These are phyloP conservation scores for Leucoagaricus sp. DNA, from an alignment of 1,284 basidiomycete genomes.

Conservation along the genomic window DNA sequence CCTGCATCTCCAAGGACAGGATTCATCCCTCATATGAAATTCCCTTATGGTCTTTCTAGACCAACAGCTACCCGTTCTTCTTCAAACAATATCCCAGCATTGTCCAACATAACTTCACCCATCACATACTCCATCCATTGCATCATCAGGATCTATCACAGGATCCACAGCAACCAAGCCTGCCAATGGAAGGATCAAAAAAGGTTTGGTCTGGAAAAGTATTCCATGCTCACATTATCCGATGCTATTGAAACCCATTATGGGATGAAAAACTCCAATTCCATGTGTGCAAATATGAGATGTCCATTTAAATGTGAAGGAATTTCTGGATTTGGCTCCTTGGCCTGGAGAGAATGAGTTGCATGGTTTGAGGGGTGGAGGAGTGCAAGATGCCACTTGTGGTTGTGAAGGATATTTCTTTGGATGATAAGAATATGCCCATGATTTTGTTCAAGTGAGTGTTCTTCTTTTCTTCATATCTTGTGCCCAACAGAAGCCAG, in stretches of 20 bases:
- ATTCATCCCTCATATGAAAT: slow-evolving; percentile 22
- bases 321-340: slow-evolving; percentile 74
- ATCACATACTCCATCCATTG: no score
- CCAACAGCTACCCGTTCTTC: slow-evolving; percentile 14
- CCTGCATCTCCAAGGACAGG: slow-evolving; percentile 10
- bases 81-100: not conserved
- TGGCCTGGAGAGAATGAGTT: slow-evolving; percentile 78
- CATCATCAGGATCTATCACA: not conserved
- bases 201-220: slow-evolving; percentile 59
- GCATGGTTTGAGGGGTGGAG: slow-evolving; percentile 54
- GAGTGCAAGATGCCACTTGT: slow-evolving; percentile 62
- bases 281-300: slow-evolving; percentile 89
- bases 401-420: slow-evolving; percentile 55
- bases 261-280: slow-evolving; percentile 98
- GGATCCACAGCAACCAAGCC: not conserved
- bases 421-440: slow-evolving; percentile 69
- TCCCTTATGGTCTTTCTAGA: slow-evolving; percentile 17
- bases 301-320: slow-evolving; percentile 65
- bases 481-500: no score
- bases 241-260: slow-evolving; percentile 85
- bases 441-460: slow-evolving; percentile 63
- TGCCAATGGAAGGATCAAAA: no score
- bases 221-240: slow-evolving; percentile 89
- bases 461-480: slow-evolving; percentile 16
- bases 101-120: not conserved